Conservation (phyloP, 345 rosid species). For the Sapria himalayana region DNA sequence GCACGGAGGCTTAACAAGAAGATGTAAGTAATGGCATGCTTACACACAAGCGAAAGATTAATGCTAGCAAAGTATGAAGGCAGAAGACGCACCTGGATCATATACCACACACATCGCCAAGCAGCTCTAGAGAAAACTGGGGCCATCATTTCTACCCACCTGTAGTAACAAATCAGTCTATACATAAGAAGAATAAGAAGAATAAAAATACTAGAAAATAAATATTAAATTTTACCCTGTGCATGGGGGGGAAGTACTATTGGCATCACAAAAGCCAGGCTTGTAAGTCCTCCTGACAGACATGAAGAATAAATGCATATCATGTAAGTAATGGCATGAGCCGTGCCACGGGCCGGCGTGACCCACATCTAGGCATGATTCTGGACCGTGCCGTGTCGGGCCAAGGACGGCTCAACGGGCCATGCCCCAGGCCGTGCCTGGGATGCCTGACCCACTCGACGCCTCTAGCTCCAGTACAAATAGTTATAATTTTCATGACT, state of each 20-base stretch:
- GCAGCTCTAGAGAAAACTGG: constrained; percentile 54
- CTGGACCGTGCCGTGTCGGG: no score
- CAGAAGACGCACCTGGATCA: constrained; percentile 34
- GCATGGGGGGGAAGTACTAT: constrained; percentile 44
- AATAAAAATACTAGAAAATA: constrained; percentile 2
- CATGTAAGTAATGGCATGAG: constrained; percentile 4
- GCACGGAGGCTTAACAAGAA: neutral
- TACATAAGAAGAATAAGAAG: constrained; percentile 4
- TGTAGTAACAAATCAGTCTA: no score
- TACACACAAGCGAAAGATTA: neutral
- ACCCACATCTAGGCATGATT: no score
- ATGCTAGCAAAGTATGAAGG: neutral
- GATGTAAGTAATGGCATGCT: neutral
- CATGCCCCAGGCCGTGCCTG: no score
- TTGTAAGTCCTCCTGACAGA: constrained; percentile 39
- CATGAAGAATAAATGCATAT: constrained; percentile 3
- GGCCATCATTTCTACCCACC: constrained; percentile 76
- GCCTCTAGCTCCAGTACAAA: no score
- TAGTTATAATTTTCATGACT: no score
- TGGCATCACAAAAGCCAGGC: constrained; percentile 19
- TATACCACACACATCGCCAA: constrained; percentile 58
- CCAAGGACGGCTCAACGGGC: no score
- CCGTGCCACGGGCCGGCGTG: no score
- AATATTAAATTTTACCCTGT: constrained; percentile 26
- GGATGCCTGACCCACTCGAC: no score